phyloP scores from a whole-genome alignment of 441 rosid species.

The Mallotus repandus region DNA sequence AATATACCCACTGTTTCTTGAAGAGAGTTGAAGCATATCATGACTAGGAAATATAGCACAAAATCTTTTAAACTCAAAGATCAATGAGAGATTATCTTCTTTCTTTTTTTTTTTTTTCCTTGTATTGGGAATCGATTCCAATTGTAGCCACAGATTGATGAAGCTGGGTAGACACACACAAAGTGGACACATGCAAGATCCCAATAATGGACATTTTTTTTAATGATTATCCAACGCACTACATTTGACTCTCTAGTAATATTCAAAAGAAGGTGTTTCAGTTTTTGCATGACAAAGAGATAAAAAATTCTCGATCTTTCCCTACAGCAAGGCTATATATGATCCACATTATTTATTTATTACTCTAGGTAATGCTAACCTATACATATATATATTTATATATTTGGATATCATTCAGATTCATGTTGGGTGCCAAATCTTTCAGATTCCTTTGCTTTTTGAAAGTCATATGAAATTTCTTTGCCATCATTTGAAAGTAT shows the following conservation, averaged over 20 bases:
- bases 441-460: constrained; percentile 36
- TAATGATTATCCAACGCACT: constrained; percentile 29
- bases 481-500: constrained; percentile 8
- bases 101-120: too few relatives aligned
- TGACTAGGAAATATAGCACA: not conserved
- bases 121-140: constrained; percentile 1
- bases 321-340: not conserved
- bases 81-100: not conserved
- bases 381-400: not conserved
- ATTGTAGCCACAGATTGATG: constrained; percentile 13
- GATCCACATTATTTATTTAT: constrained; percentile 1
- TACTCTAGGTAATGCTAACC: not conserved
- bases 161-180: constrained; percentile 23
- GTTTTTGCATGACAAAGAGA: constrained; percentile 18
- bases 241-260: constrained; percentile 26
- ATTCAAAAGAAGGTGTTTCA: not conserved
- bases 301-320: not conserved
- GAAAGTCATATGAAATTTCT: constrained; percentile 26
- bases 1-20: too few relatives aligned
- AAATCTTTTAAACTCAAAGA: not conserved
- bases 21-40: not conserved
- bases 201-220: constrained; percentile 25
- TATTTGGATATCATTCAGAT: constrained; percentile 1
- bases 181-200: constrained; percentile 41
- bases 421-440: constrained; percentile 12